phyloP scores from a whole-genome alignment of 2,329 filamentous ascomycete species.

The Microcyclospora tardicrescens region DNA sequence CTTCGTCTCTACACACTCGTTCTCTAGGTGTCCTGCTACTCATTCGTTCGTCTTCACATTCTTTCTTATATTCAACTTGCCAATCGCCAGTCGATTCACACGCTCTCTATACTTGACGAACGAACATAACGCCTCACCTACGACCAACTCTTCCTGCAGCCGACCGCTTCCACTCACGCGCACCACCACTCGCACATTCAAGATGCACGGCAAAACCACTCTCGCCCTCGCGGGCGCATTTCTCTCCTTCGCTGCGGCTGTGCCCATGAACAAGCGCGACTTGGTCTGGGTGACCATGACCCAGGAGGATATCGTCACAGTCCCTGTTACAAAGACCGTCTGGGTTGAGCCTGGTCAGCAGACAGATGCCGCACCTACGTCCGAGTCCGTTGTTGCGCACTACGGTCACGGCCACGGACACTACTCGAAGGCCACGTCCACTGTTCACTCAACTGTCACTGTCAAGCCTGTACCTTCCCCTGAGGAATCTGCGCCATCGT shows the following conservation, averaged over 20 bases:
- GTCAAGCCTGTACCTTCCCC: slow-evolving; percentile 1
- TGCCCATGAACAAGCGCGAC: slow-evolving; percentile 27
- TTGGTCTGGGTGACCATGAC: slow-evolving; percentile 39
- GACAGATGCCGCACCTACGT: not conserved
- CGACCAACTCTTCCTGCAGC: no score
- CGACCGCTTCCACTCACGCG: no score
- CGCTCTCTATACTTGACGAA: no score
- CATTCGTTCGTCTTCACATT: no score
- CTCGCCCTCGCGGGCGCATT: slow-evolving; percentile 20
- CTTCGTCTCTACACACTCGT: no score
- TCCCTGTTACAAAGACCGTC: slow-evolving; percentile 37
- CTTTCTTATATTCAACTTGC: no score
- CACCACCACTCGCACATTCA: slow-evolving; percentile 1
- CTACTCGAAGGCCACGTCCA: slow-evolving; percentile 7
- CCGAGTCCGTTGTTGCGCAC: slow-evolving; percentile 12
- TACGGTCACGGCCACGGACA: slow-evolving; percentile 11
- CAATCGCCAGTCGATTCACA: no score
- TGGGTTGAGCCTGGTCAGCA: slow-evolving; percentile 26
- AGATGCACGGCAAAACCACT: slow-evolving; percentile 20
- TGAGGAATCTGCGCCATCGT: slow-evolving; percentile 3
- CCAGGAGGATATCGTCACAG: slow-evolving; percentile 35
- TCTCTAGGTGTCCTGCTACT: no score
- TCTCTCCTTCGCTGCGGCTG: slow-evolving; percentile 16
- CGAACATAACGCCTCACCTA: no score
- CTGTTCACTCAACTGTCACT: slow-evolving; percentile 6